Evolutionary conservation across 2,329 filamentous ascomycete species (phyloP).

Genomic region (Fusarium paranaense): DNA sequence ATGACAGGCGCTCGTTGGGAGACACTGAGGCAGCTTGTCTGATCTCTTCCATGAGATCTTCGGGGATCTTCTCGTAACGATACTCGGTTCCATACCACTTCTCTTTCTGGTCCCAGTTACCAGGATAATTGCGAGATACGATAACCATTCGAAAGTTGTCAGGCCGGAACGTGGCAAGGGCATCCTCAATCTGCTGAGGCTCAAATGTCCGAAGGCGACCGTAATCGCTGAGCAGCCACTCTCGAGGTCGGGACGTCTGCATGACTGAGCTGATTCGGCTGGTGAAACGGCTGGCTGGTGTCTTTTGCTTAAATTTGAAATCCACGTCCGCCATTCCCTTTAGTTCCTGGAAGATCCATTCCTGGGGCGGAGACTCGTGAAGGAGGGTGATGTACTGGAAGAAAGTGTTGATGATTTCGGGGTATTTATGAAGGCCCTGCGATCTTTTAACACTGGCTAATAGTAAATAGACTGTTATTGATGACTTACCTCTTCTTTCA

Average conservation of each 20-base stretch:
- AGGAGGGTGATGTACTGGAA: constrained; percentile 95
- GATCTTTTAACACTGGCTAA: constrained; percentile 20
- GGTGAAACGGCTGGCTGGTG: constrained; percentile 87
- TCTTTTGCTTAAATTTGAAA: constrained; percentile 96
- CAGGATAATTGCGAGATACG: constrained; percentile 85
- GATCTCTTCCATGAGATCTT: constrained; percentile 79
- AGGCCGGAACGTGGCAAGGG: constrained; percentile 78
- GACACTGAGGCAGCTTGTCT: constrained; percentile 70
- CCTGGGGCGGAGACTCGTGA: constrained; percentile 80
- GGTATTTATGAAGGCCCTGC: constrained; percentile 79
- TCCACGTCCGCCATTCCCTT: constrained; percentile 91
- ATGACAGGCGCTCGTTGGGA: constrained; percentile 69
- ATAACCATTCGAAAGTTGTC: constrained; percentile 92
- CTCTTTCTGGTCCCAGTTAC: constrained; percentile 87
- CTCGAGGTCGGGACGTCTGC: constrained; percentile 89
- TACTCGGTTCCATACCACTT: constrained; percentile 99
- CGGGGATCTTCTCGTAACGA: constrained; percentile 81
- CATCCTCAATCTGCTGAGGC: constrained; percentile 78
- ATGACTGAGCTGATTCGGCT: constrained; percentile 89
- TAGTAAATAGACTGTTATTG: not conserved
- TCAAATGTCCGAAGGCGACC: constrained; percentile 84
- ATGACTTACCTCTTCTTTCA: constrained; percentile 79
- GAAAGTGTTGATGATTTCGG: constrained; percentile 79
- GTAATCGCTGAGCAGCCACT: constrained; percentile 87
- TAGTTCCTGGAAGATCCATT: constrained; percentile 96